Percentiles rank a stretch among this genome's conserved stretches.
Conservation (phyloP, 2,329 filamentous ascomycete genomes). For the Neofusicoccum parvum region DNA sequence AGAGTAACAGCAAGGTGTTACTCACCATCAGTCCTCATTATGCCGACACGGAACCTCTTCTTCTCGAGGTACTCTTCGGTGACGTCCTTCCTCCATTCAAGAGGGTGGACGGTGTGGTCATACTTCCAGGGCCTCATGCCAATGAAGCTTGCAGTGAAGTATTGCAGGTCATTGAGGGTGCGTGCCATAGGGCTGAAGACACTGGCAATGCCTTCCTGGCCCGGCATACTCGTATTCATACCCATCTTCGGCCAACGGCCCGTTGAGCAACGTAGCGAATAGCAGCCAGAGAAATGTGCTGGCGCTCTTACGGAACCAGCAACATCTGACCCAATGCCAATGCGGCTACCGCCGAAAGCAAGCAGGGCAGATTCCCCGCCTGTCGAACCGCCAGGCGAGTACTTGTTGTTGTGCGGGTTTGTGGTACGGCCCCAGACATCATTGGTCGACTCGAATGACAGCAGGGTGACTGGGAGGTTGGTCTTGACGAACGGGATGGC, state of each 20-base stretch:
- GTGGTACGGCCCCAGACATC: slow-evolving; percentile 79
- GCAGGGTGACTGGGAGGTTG: slow-evolving; percentile 80
- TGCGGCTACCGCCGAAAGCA: slow-evolving; percentile 77
- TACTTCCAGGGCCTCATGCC: slow-evolving; percentile 87
- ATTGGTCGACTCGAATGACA: slow-evolving; percentile 81
- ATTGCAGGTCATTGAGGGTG: slow-evolving; percentile 77
- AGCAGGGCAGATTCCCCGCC: slow-evolving; percentile 82
- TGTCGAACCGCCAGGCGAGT: slow-evolving; percentile 86
- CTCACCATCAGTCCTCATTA: slow-evolving; percentile 72
- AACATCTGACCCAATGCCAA: slow-evolving; percentile 89
- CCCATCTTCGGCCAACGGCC: slow-evolving; percentile 88
- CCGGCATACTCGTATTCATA: slow-evolving; percentile 84
- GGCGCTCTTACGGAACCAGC: slow-evolving; percentile 85
- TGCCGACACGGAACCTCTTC: slow-evolving; percentile 69
- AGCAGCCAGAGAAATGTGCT: slow-evolving; percentile 88
- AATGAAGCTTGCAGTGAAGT: slow-evolving; percentile 79
- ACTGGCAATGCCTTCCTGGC: slow-evolving; percentile 85
- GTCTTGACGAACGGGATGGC: slow-evolving; percentile 94
- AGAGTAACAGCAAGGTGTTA: background rate
- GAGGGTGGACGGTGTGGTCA: slow-evolving; percentile 80
- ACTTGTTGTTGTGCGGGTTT: slow-evolving; percentile 82
- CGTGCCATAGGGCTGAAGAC: slow-evolving; percentile 93
- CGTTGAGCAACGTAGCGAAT: slow-evolving; percentile 82
- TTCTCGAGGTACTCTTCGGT: slow-evolving; percentile 63
- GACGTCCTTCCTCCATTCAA: slow-evolving; percentile 72